These are phyloP conservation scores for Anisodus acutangulus DNA, from an alignment of 257 asterid genomes.

Conservation along the genomic window DNA sequence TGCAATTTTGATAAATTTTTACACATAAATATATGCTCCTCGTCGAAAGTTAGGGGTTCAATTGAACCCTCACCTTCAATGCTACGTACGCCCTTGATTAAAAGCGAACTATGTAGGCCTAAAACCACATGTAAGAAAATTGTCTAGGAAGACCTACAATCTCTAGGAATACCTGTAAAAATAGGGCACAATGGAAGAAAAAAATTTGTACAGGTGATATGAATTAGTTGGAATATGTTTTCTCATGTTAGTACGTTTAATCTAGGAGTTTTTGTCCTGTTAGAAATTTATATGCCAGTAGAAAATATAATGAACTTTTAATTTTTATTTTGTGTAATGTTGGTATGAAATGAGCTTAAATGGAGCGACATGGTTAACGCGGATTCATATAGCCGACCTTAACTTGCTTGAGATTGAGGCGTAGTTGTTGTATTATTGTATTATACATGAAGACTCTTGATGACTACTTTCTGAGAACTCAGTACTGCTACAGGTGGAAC, in stretches of 20 bases:
- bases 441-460: conserved; percentile 3
- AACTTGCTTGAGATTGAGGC: not conserved
- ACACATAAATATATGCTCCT: too few relatives aligned
- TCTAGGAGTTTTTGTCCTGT: not conserved
- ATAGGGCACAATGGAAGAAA: not conserved
- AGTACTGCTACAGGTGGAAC: conserved; percentile 76
- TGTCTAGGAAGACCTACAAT: not conserved
- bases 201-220: not conserved
- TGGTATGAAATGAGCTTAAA: not conserved
- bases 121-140: not conserved
- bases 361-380: not conserved
- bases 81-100: too few relatives aligned
- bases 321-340: not conserved
- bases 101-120: not conserved
- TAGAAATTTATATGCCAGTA: not conserved
- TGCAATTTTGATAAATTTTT: too few relatives aligned
- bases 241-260: not conserved
- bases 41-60: too few relatives aligned
- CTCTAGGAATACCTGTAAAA: not conserved
- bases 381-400: not conserved
- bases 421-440: not conserved
- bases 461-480: conserved; percentile 6
- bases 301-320: not conserved
- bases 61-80: too few relatives aligned
- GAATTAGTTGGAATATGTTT: not conserved